Evolutionary conservation across 805 yeast genomes (phyloP).

Genomic region (Candida morakotiae): DNA sequence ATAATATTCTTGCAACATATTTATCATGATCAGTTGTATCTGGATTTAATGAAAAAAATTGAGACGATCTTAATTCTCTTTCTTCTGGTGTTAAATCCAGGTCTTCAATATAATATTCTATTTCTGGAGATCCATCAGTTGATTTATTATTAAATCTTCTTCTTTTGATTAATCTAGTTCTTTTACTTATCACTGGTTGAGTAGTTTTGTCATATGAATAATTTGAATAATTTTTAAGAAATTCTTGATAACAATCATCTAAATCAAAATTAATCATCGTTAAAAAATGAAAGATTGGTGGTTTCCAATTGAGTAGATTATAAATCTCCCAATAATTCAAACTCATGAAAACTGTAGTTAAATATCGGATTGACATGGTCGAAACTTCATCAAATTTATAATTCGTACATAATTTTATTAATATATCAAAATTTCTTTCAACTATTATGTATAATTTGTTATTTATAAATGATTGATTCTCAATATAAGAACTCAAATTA

Average conservation of each 20-base stretch:
- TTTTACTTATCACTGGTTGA: conserved; percentile 11
- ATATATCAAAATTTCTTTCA: conserved; percentile 35
- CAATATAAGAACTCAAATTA: conserved; percentile 17
- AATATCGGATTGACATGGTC: conserved; percentile 30
- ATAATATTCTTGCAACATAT: conserved; percentile 13
- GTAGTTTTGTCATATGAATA: conserved; percentile 19
- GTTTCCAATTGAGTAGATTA: conserved; percentile 38
- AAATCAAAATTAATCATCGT: conserved; percentile 35
- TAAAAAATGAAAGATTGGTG: conserved; percentile 38
- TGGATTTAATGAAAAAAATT: conserved; percentile 12
- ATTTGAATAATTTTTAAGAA: conserved; percentile 29
- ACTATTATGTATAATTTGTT: conserved; percentile 30
- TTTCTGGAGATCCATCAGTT: not conserved
- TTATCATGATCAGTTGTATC: conserved; percentile 20
- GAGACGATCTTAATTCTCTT: conserved; percentile 2
- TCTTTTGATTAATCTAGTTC: conserved; percentile 2
- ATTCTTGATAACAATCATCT: conserved; percentile 34
- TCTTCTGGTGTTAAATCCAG: conserved; percentile 2
- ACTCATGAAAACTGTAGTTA: conserved; percentile 33
- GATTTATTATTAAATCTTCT: not conserved
- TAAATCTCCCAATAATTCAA: conserved; percentile 44
- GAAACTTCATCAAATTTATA: conserved; percentile 27
- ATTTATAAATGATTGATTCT: conserved; percentile 22
- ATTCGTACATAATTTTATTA: conserved; percentile 32
- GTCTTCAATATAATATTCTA: not conserved